Conservation (phyloP, 805 yeast genomes). For the Candida adriatica region DNA sequence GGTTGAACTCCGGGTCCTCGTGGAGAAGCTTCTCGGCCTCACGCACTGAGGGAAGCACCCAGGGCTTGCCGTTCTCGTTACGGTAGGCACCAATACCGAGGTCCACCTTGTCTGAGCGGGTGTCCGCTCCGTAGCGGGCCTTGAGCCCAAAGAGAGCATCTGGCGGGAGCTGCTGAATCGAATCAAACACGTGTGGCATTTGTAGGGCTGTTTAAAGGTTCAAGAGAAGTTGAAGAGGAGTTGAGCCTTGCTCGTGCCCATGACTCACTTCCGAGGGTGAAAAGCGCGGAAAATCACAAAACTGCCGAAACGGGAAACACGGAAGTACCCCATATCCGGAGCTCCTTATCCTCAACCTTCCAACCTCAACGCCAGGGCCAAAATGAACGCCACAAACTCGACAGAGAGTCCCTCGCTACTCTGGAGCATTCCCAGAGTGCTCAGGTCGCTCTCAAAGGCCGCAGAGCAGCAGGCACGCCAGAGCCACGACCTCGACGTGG, state of each 20-base stretch:
- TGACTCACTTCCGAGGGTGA: too few relatives aligned
- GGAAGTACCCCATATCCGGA: too few relatives aligned
- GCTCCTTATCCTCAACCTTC: too few relatives aligned
- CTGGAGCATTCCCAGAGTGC: conserved; percentile 6
- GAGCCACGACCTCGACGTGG: conserved; percentile 1
- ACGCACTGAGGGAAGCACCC: conserved; percentile 63
- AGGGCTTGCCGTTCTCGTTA: conserved; percentile 62
- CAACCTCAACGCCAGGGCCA: too few relatives aligned
- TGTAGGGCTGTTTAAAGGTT: too few relatives aligned
- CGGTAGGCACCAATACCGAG: conserved; percentile 80
- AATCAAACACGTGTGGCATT: conserved; percentile 33
- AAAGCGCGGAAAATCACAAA: too few relatives aligned
- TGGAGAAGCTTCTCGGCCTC: conserved; percentile 63
- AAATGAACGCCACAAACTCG: too few relatives aligned
- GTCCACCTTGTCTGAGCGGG: conserved; percentile 66
- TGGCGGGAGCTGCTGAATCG: conserved; percentile 63
- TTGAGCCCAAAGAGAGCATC: conserved; percentile 85
- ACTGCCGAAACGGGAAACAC: too few relatives aligned
- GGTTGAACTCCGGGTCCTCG: conserved; percentile 57
- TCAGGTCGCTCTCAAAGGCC: conserved; percentile 8
- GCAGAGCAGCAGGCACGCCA: conserved; percentile 10
- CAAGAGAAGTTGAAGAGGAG: too few relatives aligned
- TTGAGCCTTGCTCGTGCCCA: too few relatives aligned
- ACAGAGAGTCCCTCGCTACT: conserved; percentile 4
- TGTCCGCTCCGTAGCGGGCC: conserved; percentile 54